Evolutionary conservation across 2,329 filamentous ascomycete genomes (phyloP), one percentile per base, ranked within the genome.

Genomic region (Sodiomyces alkalinus): DNA sequence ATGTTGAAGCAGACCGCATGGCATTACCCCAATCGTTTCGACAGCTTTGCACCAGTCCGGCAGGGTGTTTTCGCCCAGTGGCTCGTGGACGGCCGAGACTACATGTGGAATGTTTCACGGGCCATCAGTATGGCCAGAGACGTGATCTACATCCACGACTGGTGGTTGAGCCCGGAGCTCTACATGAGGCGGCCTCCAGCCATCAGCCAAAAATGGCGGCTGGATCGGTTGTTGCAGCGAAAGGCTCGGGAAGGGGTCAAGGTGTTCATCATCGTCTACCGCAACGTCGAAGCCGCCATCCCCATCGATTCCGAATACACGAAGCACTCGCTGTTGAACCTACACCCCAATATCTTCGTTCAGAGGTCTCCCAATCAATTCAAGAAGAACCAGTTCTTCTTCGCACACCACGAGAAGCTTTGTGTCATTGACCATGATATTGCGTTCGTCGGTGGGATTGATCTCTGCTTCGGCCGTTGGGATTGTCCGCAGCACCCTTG

Each of bases 371-470:
- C 90, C 1, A 94, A 98, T 43, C 90, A 98, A 53, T 86, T 96
- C 55, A 81, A 92, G 46, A 92, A 98, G 56, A 96, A 96, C 44
- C 92, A 93, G 25, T 98, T 98, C 59, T 98, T 98, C 62, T 98
- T 92, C 64, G 90, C 90, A 2, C 90, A 98, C 48, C 90, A 98
- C 53, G 90, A 98, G 51, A 98, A 98, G 55, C 69, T 98, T n/a
- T 87, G 85, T 45, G 74, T 98, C 22, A 80, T 98, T 12, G 90
- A 98, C 48, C 90, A 96, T 46, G 90, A 87, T 30, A 74, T 96
- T 27, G 90, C 87, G 8, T 96, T 98, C 49, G 76, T 93, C 27
- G 90, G 90, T 34, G 90, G 90, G 19, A 82, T 98, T 36, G 90
- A 98, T 58, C 62, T 98, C 14, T 98, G 90, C 54, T 94, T 96